These are phyloP conservation scores for Suhomyces xylopsoci DNA, from an alignment of 805 yeast genomes.

Conservation along the genomic window DNA sequence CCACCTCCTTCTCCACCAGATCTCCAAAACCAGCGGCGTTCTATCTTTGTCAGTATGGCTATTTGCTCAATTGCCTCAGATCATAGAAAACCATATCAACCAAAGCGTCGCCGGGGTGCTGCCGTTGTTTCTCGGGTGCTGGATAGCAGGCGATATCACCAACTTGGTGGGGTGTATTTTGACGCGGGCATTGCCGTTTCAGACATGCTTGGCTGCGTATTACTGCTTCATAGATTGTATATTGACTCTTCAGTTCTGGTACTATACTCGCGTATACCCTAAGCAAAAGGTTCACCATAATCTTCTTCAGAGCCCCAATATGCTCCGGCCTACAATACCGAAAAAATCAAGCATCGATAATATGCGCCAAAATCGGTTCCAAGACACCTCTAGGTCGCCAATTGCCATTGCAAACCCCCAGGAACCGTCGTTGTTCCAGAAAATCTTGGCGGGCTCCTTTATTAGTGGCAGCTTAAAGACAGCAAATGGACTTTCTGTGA, in stretches of 20 bases:
- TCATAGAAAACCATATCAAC: conserved; percentile 27
- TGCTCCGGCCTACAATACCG: conserved; percentile 22
- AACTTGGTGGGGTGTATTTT: conserved; percentile 67
- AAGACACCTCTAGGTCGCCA: conserved; percentile 6
- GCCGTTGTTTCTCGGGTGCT: conserved; percentile 26
- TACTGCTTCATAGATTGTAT: conserved; percentile 70
- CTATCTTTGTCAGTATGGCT: conserved; percentile 24
- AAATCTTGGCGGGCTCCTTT: conserved; percentile 13
- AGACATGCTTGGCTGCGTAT: conserved; percentile 66
- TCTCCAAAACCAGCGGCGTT: conserved; percentile 15
- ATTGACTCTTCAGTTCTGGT: conserved; percentile 66
- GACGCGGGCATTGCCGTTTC: conserved; percentile 80
- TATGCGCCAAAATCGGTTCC: conserved; percentile 21
- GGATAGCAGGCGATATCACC: conserved; percentile 43
- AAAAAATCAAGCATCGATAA: conserved; percentile 6
- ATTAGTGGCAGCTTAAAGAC: conserved; percentile 12
- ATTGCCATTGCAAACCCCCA: conserved; percentile 7
- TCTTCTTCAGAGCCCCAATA: conserved; percentile 36
- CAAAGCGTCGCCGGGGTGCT: conserved; percentile 36
- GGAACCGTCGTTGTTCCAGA: conserved; percentile 9
- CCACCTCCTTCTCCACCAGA: neutral
- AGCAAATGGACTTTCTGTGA: conserved; percentile 10
- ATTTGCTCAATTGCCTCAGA: conserved; percentile 30
- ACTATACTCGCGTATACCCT: conserved; percentile 53
- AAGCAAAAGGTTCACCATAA: conserved; percentile 38